Evolutionary conservation across 805 yeast species (phyloP), one percentile per base, ranked within the genome.

Genomic region (Schwanniomyces yamadae): DNA sequence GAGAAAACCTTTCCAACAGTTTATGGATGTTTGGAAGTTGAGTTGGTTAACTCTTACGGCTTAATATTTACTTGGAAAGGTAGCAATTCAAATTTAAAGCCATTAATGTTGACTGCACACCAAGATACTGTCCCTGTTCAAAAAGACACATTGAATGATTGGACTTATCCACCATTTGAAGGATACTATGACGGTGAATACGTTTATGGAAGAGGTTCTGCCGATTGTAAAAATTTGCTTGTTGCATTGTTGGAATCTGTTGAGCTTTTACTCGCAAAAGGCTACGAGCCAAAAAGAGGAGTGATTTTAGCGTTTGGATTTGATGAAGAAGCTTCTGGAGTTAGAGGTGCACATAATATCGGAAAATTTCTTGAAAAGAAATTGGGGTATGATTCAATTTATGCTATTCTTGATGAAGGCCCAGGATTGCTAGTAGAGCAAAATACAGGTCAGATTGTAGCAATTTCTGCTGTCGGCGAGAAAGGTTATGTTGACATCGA

Each of bases 61-160:
- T 61, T 85, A 33, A 66, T 85, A 1, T 73, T 63, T 54, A 79
- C 84, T 13, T 76, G 86, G 75, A 50, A 69, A 39, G 93, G 95
- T 7, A 24, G 57, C 1, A 45, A 54, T 21, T 23, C 42, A 10
- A 55, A 69, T 12, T 88, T 83, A 11, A 80, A 82, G 54, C 95
- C 95, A 10, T 44, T 80, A 19, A 49, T 86, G 57, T 63, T 84
- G 32, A 75, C 80, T 54, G 90, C 90, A 0, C 95, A 85, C 54
- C 82, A 77, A 57, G 95, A 85, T 50, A 87, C 82, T 4, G 95
- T 86, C 15, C 95, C 95, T 1, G 82, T 84, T 9, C 83, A 78
- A 45, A 55, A 57, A 10, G 75, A 73, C 18, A 78, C 88, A 0
- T 57, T 69, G 34, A 55, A 54, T 19, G 65, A 74, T 37, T 86